These are phyloP conservation scores for Beta macrorhiza DNA, from an alignment of 179 eudicot species.

Conservation along the genomic window DNA sequence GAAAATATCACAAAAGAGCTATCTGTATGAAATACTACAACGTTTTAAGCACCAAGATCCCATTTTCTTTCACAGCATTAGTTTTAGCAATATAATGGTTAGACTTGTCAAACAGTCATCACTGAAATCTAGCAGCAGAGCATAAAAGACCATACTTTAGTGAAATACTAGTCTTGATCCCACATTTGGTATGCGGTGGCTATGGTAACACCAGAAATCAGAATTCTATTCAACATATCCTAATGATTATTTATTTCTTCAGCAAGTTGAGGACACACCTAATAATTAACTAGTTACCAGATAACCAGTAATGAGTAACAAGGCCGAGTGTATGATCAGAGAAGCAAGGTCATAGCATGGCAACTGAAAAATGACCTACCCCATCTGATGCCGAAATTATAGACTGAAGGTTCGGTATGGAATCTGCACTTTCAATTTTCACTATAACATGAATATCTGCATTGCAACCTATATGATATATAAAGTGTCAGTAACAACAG, in stretches of 20 bases:
- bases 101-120: not conserved
- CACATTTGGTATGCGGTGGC: not conserved
- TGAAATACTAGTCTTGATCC: not conserved
- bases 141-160: not conserved
- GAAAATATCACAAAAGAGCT: not conserved
- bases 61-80: not conserved
- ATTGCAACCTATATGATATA: conserved; percentile 55
- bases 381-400: conserved; percentile 94
- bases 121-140: not conserved
- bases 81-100: not conserved
- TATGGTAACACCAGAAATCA: not conserved
- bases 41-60: not conserved
- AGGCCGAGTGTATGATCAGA: not conserved
- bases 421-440: conserved; percentile 98
- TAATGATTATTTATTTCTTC: conserved; percentile 4
- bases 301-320: not conserved
- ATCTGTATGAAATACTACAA: not conserved
- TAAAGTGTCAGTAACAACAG: not conserved
- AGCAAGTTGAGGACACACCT: not conserved
- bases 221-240: conserved; percentile 8
- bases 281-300: not conserved
- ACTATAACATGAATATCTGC: conserved; percentile 83
- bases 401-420: conserved; percentile 89
- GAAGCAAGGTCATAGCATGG: conserved; percentile 11
- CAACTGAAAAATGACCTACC: conserved; percentile 41